phyloP scores from a whole-genome alignment of 2,329 filamentous ascomycete genomes.

The Macroventuria anomochaeta region DNA sequence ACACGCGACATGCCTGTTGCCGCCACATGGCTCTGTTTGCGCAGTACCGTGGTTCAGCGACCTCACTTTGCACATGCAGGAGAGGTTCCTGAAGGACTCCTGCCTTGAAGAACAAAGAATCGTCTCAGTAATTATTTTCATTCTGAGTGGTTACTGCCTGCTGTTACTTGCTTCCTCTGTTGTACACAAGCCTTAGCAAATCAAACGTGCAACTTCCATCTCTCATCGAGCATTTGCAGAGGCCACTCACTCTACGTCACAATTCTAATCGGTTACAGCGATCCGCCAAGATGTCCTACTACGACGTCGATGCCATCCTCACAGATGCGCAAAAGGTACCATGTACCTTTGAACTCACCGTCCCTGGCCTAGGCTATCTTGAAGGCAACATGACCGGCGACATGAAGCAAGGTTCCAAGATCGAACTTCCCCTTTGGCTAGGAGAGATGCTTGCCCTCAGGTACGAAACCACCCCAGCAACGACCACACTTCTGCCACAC shows the following conservation, averaged over 20 bases:
- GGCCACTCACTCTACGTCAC: too few relatives aligned
- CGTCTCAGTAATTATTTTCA: too few relatives aligned
- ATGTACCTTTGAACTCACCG: conserved; percentile 90
- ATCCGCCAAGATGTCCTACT: conserved; percentile 63
- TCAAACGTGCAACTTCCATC: too few relatives aligned
- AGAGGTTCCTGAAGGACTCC: too few relatives aligned
- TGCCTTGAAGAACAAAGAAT: too few relatives aligned
- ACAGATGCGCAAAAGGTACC: conserved; percentile 95
- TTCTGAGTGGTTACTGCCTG: too few relatives aligned
- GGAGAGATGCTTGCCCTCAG: conserved; percentile 89
- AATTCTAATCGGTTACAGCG: too few relatives aligned
- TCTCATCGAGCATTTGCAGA: too few relatives aligned
- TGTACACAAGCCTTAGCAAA: too few relatives aligned
- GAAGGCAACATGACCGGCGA: conserved; percentile 77
- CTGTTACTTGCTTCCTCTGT: too few relatives aligned
- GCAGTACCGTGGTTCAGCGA: conserved; percentile 1
- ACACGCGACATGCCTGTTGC: conserved; percentile 34
- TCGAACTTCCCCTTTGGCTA: conserved; percentile 91
- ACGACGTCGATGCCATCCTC: conserved; percentile 82
- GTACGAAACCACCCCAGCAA: too few relatives aligned
- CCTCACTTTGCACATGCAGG: background rate
- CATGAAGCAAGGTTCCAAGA: conserved; percentile 79
- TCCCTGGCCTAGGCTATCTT: conserved; percentile 85
- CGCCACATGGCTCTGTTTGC: conserved; percentile 14
- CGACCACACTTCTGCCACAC: too few relatives aligned